phyloP scores from a whole-genome alignment of 164 flowering plant species.

The Protea cynaroides region DNA sequence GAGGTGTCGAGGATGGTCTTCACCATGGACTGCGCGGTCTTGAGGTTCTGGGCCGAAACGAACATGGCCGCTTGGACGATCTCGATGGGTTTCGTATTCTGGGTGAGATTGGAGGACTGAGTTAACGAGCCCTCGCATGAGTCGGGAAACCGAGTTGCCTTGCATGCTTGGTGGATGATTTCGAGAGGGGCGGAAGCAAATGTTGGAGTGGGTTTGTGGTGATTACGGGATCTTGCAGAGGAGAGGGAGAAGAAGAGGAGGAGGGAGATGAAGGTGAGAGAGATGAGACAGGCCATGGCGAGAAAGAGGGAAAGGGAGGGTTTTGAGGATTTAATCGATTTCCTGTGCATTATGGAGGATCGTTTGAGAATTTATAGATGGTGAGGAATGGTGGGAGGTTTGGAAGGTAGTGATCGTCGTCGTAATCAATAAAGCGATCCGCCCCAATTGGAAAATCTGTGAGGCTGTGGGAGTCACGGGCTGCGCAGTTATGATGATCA shows the following conservation, averaged over 20 bases:
- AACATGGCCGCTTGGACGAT: conserved; percentile 42
- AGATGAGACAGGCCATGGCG: conserved; percentile 29
- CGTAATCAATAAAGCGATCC: no score
- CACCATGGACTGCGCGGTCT: conserved; percentile 45
- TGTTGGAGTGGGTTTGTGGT: no score
- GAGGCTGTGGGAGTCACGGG: no score
- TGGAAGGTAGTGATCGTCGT: no score
- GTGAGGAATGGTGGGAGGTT: no score
- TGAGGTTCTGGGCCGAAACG: conserved; percentile 39
- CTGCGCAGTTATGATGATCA: no score
- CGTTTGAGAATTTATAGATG: no score
- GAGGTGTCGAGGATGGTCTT: conserved; percentile 39
- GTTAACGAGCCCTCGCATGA: conserved; percentile 37
- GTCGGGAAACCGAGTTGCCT: conserved; percentile 55
- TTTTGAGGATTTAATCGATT: no score
- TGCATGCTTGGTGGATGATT: conserved; percentile 48
- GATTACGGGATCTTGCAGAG: conserved; percentile 17
- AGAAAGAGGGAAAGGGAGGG: no score
- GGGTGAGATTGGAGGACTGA: conserved; percentile 16
- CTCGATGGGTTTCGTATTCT: conserved; percentile 33
- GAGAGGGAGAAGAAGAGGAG: conserved; percentile 24
- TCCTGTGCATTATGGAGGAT: no score
- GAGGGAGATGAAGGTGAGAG: conserved; percentile 27
- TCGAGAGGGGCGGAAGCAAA: no score
- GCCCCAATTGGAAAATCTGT: no score